Percentiles rank a stretch among this genome's conserved stretches.
These are phyloP conservation scores for Candida namnaoensis DNA, from an alignment of 805 yeast genomes.

Conservation along the genomic window DNA sequence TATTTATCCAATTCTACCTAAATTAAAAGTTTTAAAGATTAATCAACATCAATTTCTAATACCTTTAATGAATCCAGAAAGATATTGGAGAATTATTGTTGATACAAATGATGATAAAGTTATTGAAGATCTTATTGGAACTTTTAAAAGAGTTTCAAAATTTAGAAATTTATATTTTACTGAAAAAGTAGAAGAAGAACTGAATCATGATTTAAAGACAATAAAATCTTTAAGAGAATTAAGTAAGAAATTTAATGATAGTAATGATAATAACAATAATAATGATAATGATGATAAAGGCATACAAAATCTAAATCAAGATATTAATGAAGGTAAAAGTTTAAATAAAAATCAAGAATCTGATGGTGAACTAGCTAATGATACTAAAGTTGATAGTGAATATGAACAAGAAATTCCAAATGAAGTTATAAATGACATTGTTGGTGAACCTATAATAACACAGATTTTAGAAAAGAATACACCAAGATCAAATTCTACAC, in stretches of 20 bases:
- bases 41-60: slow-evolving; percentile 41
- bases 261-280: slow-evolving; percentile 1
- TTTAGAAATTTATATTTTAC: slow-evolving; percentile 29
- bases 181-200: not conserved
- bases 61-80: slow-evolving; percentile 64
- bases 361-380: no score
- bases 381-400: no score
- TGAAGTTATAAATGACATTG: no score
- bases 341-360: no score
- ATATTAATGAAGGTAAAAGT: no score
- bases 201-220: slow-evolving; percentile 1
- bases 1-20: slow-evolving; percentile 67
- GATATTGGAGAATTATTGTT: slow-evolving; percentile 57
- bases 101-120: slow-evolving; percentile 11
- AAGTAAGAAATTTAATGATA: not conserved
- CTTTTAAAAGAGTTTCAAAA: slow-evolving; percentile 23
- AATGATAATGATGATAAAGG: not conserved
- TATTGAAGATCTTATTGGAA: slow-evolving; percentile 17
- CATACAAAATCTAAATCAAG: slow-evolving; percentile 2
- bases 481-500: slow-evolving; percentile 2
- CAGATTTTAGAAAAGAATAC: no score
- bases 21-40: slow-evolving; percentile 46
- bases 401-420: no score
- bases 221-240: slow-evolving; percentile 8
- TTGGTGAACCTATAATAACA: no score